A percentile compares a stretch with the other conserved stretches of the same genome.
Evolutionary conservation across 805 yeast species (phyloP).

Genomic region (Starmerella geochares): DNA sequence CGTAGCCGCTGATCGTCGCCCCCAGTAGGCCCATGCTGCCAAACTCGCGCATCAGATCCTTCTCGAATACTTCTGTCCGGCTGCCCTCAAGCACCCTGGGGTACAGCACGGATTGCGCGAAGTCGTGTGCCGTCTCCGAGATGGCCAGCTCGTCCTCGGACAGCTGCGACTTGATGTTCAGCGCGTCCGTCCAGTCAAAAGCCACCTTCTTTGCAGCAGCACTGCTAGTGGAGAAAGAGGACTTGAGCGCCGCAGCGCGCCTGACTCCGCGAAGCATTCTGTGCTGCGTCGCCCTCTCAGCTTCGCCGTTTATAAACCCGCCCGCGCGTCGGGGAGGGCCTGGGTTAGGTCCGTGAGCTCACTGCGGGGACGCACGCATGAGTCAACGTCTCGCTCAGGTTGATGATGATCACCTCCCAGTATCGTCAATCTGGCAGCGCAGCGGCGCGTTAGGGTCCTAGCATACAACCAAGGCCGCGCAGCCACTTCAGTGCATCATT

Average conservation of each 20-base stretch:
- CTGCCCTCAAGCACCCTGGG: conserved; percentile 36
- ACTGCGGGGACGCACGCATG: background rate
- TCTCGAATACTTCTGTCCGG: conserved; percentile 34
- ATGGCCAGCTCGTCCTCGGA: conserved; percentile 36
- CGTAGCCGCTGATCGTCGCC: conserved; percentile 36
- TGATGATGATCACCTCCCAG: too few relatives aligned
- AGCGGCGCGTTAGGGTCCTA: too few relatives aligned
- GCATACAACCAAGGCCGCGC: too few relatives aligned
- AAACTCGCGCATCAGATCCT: conserved; percentile 33
- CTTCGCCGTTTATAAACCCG: background rate
- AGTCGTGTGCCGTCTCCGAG: conserved; percentile 33
- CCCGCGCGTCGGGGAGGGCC: too few relatives aligned
- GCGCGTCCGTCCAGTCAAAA: conserved; percentile 36
- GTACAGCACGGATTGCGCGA: conserved; percentile 32
- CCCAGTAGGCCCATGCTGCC: conserved; percentile 38
- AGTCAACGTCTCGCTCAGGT: too few relatives aligned
- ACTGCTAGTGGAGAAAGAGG: conserved; percentile 10
- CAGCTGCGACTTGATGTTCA: conserved; percentile 30
- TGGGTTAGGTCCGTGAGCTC: too few relatives aligned
- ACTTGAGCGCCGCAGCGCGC: background rate
- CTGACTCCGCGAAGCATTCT: background rate
- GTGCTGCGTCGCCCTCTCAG: background rate
- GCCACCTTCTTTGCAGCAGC: background rate
- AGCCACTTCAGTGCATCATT: too few relatives aligned
- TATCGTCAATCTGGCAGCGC: too few relatives aligned